Percentiles rank a stretch among this genome's conserved stretches.
These are phyloP conservation scores for Bullera alba DNA, from an alignment of 768 basidiomycete genomes.

Conservation along the genomic window DNA sequence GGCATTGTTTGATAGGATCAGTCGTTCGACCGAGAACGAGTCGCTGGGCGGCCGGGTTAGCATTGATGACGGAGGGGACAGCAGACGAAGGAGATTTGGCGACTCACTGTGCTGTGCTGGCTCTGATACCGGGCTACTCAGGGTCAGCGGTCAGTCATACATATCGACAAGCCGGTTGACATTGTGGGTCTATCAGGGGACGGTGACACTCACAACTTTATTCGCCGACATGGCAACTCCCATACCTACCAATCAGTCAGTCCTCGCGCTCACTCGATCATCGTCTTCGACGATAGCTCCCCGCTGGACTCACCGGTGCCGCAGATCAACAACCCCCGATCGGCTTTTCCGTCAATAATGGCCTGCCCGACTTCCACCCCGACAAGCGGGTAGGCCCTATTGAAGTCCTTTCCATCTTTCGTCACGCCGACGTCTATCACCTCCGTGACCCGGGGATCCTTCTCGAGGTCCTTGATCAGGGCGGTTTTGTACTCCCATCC, in stretches of 20 bases:
- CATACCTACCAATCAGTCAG: too few relatives aligned
- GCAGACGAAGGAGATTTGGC: neutral
- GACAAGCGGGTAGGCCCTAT: slow-evolving; percentile 42
- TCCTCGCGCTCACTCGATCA: too few relatives aligned
- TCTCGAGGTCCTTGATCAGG: slow-evolving; percentile 25
- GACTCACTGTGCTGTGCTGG: slow-evolving; percentile 5
- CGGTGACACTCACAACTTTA: slow-evolving; percentile 29
- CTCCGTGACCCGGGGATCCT: slow-evolving; percentile 31
- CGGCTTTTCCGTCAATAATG: slow-evolving; percentile 35
- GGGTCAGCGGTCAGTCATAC: neutral
- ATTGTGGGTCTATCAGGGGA: neutral
- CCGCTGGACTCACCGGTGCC: slow-evolving; percentile 34
- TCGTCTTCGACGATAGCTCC: neutral
- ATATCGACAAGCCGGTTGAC: too few relatives aligned
- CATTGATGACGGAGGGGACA: neutral
- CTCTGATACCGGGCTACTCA: slow-evolving; percentile 4
- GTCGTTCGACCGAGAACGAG: slow-evolving; percentile 43
- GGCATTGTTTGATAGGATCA: slow-evolving; percentile 42
- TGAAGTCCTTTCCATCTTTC: slow-evolving; percentile 21
- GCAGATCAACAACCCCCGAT: slow-evolving; percentile 42
- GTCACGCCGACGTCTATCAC: slow-evolving; percentile 39
- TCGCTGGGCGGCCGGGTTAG: slow-evolving; percentile 34
- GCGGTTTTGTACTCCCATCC: slow-evolving; percentile 37
- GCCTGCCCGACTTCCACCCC: slow-evolving; percentile 41
- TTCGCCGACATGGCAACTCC: slow-evolving; percentile 43